phyloP scores from a whole-genome alignment of 805 yeast genomes.

The Sugiyamaella qingdaonensis region DNA sequence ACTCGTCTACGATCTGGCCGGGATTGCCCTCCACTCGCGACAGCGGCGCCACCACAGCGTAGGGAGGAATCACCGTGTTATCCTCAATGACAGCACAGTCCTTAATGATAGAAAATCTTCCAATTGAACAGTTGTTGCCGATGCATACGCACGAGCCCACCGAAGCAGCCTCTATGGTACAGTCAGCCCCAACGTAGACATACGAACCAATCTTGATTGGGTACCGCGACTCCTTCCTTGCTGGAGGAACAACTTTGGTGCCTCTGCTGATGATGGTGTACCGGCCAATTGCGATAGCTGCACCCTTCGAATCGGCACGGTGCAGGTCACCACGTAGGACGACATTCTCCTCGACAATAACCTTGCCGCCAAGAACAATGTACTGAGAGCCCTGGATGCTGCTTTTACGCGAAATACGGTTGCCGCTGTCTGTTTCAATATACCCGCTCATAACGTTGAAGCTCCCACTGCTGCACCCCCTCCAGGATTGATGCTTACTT shows the following conservation, averaged over 20 bases:
- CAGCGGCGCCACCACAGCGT: slow-evolving; percentile 35
- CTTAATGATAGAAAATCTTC: slow-evolving; percentile 34
- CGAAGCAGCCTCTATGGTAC: slow-evolving; percentile 34
- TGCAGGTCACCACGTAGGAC: slow-evolving; percentile 35
- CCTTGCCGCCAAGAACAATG: slow-evolving; percentile 36
- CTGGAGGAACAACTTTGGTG: slow-evolving; percentile 32
- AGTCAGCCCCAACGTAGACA: slow-evolving; percentile 34
- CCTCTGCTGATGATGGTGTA: slow-evolving; percentile 28
- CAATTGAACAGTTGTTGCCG: slow-evolving; percentile 33
- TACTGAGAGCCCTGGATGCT: slow-evolving; percentile 33
- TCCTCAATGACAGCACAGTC: slow-evolving; percentile 36
- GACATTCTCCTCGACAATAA: slow-evolving; percentile 31
- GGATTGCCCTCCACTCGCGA: slow-evolving; percentile 30
- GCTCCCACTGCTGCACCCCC: too few species aligned
- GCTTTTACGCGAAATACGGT: slow-evolving; percentile 33
- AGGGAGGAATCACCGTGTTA: slow-evolving; percentile 32
- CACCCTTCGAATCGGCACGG: slow-evolving; percentile 24
- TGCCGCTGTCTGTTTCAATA: slow-evolving; percentile 32
- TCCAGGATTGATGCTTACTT: too few species aligned
- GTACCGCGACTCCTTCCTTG: slow-evolving; percentile 22
- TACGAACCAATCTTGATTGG: slow-evolving; percentile 37
- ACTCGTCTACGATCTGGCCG: slow-evolving; percentile 20
- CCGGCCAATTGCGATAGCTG: slow-evolving; percentile 36
- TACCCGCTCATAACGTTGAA: slow-evolving; percentile 16
- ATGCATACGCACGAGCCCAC: slow-evolving; percentile 37